These are phyloP conservation scores for Suillus fuscotomentosus DNA, from an alignment of 768 basidiomycete genomes.

Conservation along the genomic window DNA sequence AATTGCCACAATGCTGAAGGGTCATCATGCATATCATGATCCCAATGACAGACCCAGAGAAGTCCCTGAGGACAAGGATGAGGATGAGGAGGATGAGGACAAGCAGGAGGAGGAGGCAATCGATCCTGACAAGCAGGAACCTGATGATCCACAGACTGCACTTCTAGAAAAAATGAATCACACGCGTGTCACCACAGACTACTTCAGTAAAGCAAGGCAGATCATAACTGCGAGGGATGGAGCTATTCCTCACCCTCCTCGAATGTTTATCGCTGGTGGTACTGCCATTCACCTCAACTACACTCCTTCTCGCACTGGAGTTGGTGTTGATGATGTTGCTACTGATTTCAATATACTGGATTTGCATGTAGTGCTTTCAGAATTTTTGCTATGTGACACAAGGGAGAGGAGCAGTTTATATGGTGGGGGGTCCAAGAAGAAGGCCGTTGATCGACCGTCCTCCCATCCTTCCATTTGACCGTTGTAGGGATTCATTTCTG, in stretches of 20 bases:
- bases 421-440: background rate
- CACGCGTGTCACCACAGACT: background rate
- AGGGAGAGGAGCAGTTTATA: background rate
- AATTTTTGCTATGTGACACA: background rate
- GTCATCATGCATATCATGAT: too few relatives aligned
- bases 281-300: background rate
- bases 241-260: background rate
- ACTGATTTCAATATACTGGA: background rate
- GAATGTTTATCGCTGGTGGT: background rate
- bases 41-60: too few relatives aligned
- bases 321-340: background rate
- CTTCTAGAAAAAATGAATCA: too few relatives aligned
- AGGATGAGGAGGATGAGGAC: too few relatives aligned
- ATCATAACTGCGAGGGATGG: accelerated
- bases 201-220: background rate
- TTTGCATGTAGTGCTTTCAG: background rate
- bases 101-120: too few relatives aligned
- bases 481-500: too few relatives aligned
- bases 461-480: background rate
- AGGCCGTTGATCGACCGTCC: background rate
- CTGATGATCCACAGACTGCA: too few relatives aligned
- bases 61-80: too few relatives aligned
- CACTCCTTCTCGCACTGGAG: background rate
- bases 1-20: too few relatives aligned
- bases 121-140: too few relatives aligned